A percentile compares a stretch with the other conserved stretches of the same genome.
phyloP scores from a whole-genome alignment of 2,329 filamentous ascomycete genomes.

The Dactylonectria estremocensis region DNA sequence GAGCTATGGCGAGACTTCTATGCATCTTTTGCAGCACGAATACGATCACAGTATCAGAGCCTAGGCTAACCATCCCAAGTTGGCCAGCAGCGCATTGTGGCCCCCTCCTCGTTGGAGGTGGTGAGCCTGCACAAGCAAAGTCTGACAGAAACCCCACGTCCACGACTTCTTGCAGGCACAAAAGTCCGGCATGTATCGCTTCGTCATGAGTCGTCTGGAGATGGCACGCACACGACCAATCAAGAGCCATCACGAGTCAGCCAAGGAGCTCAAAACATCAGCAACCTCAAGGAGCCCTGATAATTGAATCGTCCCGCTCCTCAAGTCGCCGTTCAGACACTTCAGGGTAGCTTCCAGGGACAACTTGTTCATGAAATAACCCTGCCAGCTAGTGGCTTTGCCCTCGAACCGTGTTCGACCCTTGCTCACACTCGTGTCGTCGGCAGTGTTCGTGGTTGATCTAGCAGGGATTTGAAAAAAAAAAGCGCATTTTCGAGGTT shows the following conservation, averaged over 20 bases:
- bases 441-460: not conserved
- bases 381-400: slow-evolving; percentile 13
- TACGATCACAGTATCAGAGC: too few relatives aligned
- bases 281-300: slow-evolving; percentile 27
- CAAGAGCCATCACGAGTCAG: too few relatives aligned
- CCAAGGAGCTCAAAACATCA: slow-evolving; percentile 1
- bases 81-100: too few relatives aligned
- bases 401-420: not conserved
- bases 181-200: too few relatives aligned
- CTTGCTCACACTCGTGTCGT: not conserved
- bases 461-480: not conserved
- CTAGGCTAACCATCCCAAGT: too few relatives aligned
- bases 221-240: too few relatives aligned
- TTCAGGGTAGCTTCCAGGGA: slow-evolving; percentile 24
- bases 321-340: slow-evolving; percentile 20
- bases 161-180: not conserved
- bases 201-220: too few relatives aligned
- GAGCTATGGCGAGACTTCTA: too few relatives aligned
- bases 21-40: too few relatives aligned
- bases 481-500: not conserved
- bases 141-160: too few relatives aligned
- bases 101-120: too few relatives aligned
- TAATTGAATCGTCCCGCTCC: not conserved
- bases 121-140: too few relatives aligned
- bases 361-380: slow-evolving; percentile 22